These are phyloP conservation scores for Xylaria digitata DNA, from an alignment of 2,329 filamentous ascomycete genomes.

Conservation along the genomic window DNA sequence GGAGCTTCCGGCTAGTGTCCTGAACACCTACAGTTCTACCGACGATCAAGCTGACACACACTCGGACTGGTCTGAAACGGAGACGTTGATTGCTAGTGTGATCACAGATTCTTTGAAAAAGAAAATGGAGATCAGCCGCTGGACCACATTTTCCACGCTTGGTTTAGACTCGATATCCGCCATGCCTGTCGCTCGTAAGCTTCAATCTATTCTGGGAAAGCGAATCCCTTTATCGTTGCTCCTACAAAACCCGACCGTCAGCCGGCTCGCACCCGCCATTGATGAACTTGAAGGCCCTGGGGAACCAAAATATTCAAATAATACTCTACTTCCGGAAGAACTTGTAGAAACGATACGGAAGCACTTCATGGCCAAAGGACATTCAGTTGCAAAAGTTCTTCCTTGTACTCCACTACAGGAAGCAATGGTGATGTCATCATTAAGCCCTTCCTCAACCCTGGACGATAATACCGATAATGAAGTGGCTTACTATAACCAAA, in stretches of 20 bases:
- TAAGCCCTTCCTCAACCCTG: slow-evolving; percentile 37
- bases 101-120: slow-evolving; percentile 64
- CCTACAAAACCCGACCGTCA: slow-evolving; percentile 74
- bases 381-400: slow-evolving; percentile 66
- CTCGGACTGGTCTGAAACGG: slow-evolving; percentile 63
- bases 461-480: slow-evolving; percentile 42
- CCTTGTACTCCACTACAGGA: slow-evolving; percentile 91
- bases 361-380: slow-evolving; percentile 49
- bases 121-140: slow-evolving; percentile 63
- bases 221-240: slow-evolving; percentile 75
- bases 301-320: slow-evolving; percentile 1
- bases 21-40: slow-evolving; percentile 53
- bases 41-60: slow-evolving; percentile 50
- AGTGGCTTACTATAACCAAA: slow-evolving; percentile 77
- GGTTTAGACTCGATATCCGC: slow-evolving; percentile 87
- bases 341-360: slow-evolving; percentile 49
- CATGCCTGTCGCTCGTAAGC: slow-evolving; percentile 71
- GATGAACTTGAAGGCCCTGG: slow-evolving; percentile 9
- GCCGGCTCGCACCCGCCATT: slow-evolving; percentile 63
- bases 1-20: slow-evolving; percentile 56
- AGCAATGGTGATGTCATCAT: slow-evolving; percentile 77
- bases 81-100: slow-evolving; percentile 65
- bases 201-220: slow-evolving; percentile 60
- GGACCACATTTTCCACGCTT: slow-evolving; percentile 79
- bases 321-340: slow-evolving; percentile 38